Percentiles rank a stretch among this genome's conserved stretches.
Conservation (phyloP, 176 grass and related monocot species). For the Saccharum spontaneum region DNA sequence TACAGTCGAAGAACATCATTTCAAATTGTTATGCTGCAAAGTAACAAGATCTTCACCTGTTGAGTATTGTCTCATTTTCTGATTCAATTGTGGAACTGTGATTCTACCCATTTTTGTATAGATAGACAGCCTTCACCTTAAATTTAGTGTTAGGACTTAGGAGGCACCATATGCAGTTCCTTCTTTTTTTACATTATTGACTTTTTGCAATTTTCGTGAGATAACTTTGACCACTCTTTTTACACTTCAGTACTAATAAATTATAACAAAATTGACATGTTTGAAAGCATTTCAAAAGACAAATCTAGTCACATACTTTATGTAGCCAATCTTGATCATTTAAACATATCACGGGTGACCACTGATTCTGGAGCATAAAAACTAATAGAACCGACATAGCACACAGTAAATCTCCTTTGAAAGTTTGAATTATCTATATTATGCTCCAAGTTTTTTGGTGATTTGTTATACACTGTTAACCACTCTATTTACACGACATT, state of each 20-base stretch:
- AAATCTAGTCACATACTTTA: background rate
- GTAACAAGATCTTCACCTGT: background rate
- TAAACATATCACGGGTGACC: background rate
- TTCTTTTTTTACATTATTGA: background rate
- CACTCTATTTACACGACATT: background rate
- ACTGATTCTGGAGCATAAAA: background rate
- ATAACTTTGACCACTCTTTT: background rate
- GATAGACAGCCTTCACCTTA: background rate
- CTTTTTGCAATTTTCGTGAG: background rate
- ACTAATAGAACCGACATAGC: background rate
- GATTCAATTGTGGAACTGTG: background rate
- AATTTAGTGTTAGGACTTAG: background rate
- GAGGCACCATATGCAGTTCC: background rate
- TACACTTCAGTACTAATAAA: background rate
- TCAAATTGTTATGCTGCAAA: background rate
- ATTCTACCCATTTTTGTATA: background rate
- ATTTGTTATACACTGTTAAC: slow-evolving; percentile 15
- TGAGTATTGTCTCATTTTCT: background rate
- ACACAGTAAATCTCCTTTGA: slow-evolving; percentile 8
- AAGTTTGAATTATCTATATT: slow-evolving; percentile 9
- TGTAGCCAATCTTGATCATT: background rate
- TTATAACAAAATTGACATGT: background rate
- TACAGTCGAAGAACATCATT: background rate
- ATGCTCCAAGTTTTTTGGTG: background rate
- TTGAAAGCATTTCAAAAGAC: background rate